These are phyloP conservation scores for Xanthoconium purpureum DNA, from an alignment of 768 basidiomycete species.

Conservation along the genomic window DNA sequence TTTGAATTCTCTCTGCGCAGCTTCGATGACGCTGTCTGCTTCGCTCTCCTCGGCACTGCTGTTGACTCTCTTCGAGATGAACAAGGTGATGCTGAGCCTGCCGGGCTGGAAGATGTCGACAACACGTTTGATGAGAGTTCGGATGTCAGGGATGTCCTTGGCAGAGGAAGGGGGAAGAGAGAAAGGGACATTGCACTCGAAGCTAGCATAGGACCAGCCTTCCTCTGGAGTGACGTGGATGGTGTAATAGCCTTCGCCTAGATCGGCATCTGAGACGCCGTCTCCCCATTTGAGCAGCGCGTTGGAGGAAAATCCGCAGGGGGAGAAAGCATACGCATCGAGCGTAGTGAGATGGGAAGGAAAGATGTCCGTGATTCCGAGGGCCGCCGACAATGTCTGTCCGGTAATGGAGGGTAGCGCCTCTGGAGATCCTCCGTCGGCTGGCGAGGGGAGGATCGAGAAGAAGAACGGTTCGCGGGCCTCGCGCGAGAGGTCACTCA, in stretches of 20 bases:
- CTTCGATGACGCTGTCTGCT: slow-evolving; percentile 59
- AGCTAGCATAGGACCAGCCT: slow-evolving; percentile 97
- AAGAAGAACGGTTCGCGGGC: slow-evolving; percentile 81
- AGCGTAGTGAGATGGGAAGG: slow-evolving; percentile 74
- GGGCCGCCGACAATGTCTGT: slow-evolving; percentile 53
- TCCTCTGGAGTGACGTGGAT: slow-evolving; percentile 98
- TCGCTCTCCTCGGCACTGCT: slow-evolving; percentile 40
- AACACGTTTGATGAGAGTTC: slow-evolving; percentile 81
- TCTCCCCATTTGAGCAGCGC: slow-evolving; percentile 70
- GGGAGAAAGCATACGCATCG: slow-evolving; percentile 91
- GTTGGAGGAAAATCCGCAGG: slow-evolving; percentile 96
- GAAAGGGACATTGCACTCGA: slow-evolving; percentile 95
- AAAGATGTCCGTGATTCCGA: slow-evolving; percentile 84
- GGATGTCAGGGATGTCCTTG: slow-evolving; percentile 64
- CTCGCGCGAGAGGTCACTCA: slow-evolving; percentile 80
- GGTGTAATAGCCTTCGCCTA: slow-evolving; percentile 91
- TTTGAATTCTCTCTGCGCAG: slow-evolving; percentile 71
- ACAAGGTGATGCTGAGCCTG: slow-evolving; percentile 81
- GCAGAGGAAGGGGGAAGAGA: slow-evolving; percentile 31
- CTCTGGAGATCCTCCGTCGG: slow-evolving; percentile 48
- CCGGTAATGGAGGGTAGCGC: slow-evolving; percentile 25
- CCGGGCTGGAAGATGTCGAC: slow-evolving; percentile 92
- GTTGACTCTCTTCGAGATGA: slow-evolving; percentile 71
- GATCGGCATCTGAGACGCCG: slow-evolving; percentile 18
- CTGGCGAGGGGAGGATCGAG: slow-evolving; percentile 40